Conservation (phyloP, 176 grass and related monocot genomes). For the Saccharum spontaneum region DNA sequence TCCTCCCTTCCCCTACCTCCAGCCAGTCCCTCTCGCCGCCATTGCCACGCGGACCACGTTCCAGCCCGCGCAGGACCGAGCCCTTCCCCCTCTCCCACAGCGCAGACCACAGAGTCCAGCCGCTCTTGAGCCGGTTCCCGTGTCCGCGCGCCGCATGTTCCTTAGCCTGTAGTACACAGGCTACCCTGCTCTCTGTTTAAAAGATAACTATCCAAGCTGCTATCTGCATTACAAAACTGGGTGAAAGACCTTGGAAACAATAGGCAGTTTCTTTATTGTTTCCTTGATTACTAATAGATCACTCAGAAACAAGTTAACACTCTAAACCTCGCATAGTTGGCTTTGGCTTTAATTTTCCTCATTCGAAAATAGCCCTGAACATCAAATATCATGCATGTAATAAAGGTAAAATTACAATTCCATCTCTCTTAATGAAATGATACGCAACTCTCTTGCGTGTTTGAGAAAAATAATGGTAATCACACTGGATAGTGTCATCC, state of each 20-base stretch:
- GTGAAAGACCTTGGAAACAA: neutral
- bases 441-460: neutral
- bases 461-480: conserved; percentile 6
- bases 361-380: neutral
- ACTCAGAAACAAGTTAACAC: neutral
- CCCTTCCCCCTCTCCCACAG: too few relatives aligned
- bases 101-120: too few relatives aligned
- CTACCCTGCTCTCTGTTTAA: conserved; percentile 4
- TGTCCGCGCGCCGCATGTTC: neutral
- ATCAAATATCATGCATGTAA: neutral
- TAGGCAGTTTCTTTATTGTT: conserved; percentile 1
- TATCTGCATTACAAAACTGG: conserved; percentile 18
- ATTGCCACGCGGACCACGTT: too few relatives aligned
- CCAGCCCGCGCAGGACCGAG: too few relatives aligned
- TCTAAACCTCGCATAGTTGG: neutral
- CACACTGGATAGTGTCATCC: neutral
- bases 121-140: too few relatives aligned
- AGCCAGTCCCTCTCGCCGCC: too few relatives aligned
- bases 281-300: conserved; percentile 10
- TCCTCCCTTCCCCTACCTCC: too few relatives aligned
- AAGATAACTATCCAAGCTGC: conserved; percentile 14
- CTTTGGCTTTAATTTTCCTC: neutral
- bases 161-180: neutral
- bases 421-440: neutral
- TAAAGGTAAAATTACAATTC: neutral